A percentile compares a stretch with the other conserved stretches of the same genome.
phyloP scores from a whole-genome alignment of 2,329 filamentous ascomycete genomes.

The Pseudogymnoascus sp. region DNA sequence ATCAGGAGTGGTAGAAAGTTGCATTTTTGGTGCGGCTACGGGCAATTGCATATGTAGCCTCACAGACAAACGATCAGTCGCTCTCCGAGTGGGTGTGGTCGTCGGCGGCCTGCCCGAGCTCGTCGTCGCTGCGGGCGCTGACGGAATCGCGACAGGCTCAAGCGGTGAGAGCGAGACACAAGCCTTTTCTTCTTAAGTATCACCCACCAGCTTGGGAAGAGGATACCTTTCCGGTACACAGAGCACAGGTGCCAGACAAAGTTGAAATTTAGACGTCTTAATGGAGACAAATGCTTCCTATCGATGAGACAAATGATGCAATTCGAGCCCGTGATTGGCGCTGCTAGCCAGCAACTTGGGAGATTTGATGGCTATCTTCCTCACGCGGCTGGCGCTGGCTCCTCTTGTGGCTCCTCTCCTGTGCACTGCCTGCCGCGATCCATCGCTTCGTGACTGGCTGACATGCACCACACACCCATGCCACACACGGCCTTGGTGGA shows the following conservation, averaged over 20 bases:
- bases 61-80: not conserved
- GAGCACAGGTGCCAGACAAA: not conserved
- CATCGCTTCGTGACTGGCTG: slow-evolving; percentile 1
- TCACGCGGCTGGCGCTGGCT: not conserved
- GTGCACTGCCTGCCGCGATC: not conserved
- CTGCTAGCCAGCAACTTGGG: not conserved
- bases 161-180: not conserved
- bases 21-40: not conserved
- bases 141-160: not conserved
- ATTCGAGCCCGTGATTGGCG: not conserved
- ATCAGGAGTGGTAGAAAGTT: not conserved
- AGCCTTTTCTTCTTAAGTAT: not conserved
- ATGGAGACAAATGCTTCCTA: not conserved
- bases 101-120: not conserved
- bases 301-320: not conserved
- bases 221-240: not conserved
- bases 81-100: not conserved
- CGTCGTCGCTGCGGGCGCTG: not conserved
- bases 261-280: not conserved
- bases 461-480: not conserved
- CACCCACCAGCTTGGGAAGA: not conserved
- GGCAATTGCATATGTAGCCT: not conserved
- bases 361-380: slow-evolving; percentile 1
- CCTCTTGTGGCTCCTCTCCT: not conserved
- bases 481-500: slow-evolving; percentile 3